Conservation (phyloP, 257 asterid genomes). For the Nemophila menziesii region DNA sequence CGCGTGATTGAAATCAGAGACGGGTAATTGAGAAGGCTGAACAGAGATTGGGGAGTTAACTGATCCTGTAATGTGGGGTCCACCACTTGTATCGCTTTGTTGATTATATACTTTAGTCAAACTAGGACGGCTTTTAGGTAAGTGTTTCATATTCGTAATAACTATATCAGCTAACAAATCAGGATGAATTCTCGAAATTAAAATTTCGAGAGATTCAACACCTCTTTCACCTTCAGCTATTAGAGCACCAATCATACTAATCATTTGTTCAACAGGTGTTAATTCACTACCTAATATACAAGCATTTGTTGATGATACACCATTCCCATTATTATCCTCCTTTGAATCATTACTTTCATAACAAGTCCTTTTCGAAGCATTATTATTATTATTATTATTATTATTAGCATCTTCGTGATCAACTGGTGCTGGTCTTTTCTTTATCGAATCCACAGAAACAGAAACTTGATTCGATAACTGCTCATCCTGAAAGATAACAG, state of each 20-base stretch:
- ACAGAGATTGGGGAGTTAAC: slow-evolving; percentile 41
- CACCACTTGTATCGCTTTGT: slow-evolving; percentile 36
- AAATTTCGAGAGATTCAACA: slow-evolving; percentile 74
- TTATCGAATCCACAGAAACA: slow-evolving; percentile 41
- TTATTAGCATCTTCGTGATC: slow-evolving; percentile 55
- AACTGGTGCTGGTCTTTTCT: slow-evolving; percentile 49
- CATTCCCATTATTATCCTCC: slow-evolving; percentile 44
- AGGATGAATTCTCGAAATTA: slow-evolving; percentile 71
- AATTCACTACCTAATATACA: slow-evolving; percentile 42
- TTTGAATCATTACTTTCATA: slow-evolving; percentile 38
- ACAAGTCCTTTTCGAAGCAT: slow-evolving; percentile 48
- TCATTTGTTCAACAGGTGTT: slow-evolving; percentile 78
- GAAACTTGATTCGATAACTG: slow-evolving; percentile 41
- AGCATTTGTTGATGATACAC: slow-evolving; percentile 40
- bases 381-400: slow-evolving; percentile 32
- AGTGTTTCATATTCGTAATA: slow-evolving; percentile 85
- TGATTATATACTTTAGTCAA: slow-evolving; percentile 22
- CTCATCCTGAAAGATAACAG: slow-evolving; percentile 45
- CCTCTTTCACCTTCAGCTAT: slow-evolving; percentile 98
- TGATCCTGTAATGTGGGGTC: slow-evolving; percentile 32
- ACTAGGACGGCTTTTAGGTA: slow-evolving; percentile 65
- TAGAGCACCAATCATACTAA: slow-evolving; percentile 82
- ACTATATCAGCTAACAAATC: slow-evolving; percentile 97
- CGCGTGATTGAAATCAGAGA: slow-evolving; percentile 36
- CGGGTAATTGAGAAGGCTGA: slow-evolving; percentile 32